These are phyloP conservation scores for Verticillium nubilum DNA, from an alignment of 2,329 filamentous ascomycete genomes.

Conservation along the genomic window DNA sequence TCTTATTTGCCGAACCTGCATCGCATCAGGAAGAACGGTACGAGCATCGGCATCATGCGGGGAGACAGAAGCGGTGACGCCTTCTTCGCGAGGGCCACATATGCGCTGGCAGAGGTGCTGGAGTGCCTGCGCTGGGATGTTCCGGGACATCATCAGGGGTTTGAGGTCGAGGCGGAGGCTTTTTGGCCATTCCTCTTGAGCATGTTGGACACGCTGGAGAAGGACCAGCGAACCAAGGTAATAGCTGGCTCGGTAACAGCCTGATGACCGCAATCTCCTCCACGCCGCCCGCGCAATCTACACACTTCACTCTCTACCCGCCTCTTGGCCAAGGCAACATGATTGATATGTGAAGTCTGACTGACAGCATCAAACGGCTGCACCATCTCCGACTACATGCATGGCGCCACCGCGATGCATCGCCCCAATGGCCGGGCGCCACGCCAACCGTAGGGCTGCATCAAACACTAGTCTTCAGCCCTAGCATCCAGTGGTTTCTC, in stretches of 20 bases:
- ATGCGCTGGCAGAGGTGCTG: constrained; percentile 22
- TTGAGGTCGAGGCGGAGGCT: constrained; percentile 20
- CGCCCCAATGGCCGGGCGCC: background rate
- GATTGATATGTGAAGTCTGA: background rate
- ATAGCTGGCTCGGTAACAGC: background rate
- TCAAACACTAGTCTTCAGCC: background rate
- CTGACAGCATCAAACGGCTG: background rate
- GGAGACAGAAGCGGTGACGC: constrained; percentile 18
- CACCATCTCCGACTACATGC: background rate
- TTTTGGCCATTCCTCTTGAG: constrained; percentile 20
- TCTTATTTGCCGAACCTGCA: constrained; percentile 18
- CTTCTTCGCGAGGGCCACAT: constrained; percentile 18
- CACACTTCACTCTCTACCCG: background rate
- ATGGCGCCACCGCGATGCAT: background rate
- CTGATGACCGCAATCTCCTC: no score
- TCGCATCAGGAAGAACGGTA: constrained; percentile 16
- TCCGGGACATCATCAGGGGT: constrained; percentile 24
- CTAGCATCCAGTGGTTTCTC: background rate
- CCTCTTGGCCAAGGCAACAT: background rate
- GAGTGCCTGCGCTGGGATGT: constrained; percentile 18
- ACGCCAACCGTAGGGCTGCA: background rate
- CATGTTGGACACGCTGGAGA: constrained; percentile 17
- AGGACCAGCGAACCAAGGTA: background rate
- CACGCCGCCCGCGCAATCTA: background rate
- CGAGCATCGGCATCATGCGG: constrained; percentile 22